phyloP scores from a whole-genome alignment of 306 rosid genomes.

The Lablab purpureus region DNA sequence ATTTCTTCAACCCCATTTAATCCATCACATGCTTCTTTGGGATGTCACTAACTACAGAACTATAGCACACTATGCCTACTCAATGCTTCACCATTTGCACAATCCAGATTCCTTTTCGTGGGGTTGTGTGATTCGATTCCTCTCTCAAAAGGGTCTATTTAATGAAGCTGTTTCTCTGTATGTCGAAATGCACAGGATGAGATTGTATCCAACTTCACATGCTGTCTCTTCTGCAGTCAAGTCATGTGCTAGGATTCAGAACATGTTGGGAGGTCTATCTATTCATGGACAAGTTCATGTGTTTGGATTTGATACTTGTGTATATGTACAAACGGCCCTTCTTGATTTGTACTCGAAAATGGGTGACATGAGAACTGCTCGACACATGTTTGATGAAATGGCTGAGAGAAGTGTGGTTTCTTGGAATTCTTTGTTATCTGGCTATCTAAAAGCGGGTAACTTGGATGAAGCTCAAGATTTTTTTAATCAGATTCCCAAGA shows the following conservation, averaged over 20 bases:
- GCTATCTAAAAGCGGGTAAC: slow-evolving; percentile 64
- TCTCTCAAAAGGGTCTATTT: slow-evolving; percentile 70
- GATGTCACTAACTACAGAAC: slow-evolving; percentile 46
- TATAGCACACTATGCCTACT: slow-evolving; percentile 53
- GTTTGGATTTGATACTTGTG: slow-evolving; percentile 62
- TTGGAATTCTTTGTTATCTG: slow-evolving; percentile 79
- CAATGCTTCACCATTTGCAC: slow-evolving; percentile 53
- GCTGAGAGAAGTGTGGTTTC: slow-evolving; percentile 70
- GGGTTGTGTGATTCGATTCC: slow-evolving; percentile 75
- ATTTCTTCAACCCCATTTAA: slow-evolving; percentile 55
- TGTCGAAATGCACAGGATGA: slow-evolving; percentile 65
- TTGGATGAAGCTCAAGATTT: slow-evolving; percentile 57
- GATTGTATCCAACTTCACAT: slow-evolving; percentile 63
- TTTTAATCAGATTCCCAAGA: slow-evolving; percentile 65
- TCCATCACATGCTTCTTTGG: slow-evolving; percentile 63
- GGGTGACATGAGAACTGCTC: slow-evolving; percentile 61
- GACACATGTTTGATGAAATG: slow-evolving; percentile 71
- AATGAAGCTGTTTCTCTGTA: slow-evolving; percentile 64
- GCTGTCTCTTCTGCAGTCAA: slow-evolving; percentile 74
- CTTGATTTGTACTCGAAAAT: slow-evolving; percentile 66
- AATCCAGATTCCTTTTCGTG: slow-evolving; percentile 73
- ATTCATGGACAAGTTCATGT: slow-evolving; percentile 74
- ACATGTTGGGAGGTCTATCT: slow-evolving; percentile 50
- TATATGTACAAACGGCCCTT: slow-evolving; percentile 76
- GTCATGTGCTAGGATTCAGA: slow-evolving; percentile 66